Conservation (phyloP, 352 stramenopile genomes). For the Blastocystis sp. region DNA sequence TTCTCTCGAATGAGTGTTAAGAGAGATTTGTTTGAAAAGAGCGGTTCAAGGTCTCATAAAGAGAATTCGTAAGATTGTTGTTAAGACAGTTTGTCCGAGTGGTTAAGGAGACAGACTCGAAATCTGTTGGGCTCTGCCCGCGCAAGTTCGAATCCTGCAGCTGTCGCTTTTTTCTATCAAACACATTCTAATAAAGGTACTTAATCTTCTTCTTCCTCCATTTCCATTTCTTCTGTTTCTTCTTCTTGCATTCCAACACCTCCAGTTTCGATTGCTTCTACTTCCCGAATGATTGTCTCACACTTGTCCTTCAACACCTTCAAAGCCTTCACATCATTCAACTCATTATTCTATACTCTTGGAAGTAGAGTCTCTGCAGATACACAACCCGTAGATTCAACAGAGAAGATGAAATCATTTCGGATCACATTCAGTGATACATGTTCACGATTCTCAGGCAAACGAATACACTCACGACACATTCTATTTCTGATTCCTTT, state of each 20-base stretch:
- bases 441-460: conserved; percentile 61
- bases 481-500: conserved; percentile 57
- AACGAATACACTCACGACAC: conserved; percentile 66
- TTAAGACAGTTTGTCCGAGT: conserved; percentile 57
- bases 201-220: conserved; percentile 52
- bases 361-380: conserved; percentile 54
- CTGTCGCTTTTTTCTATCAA: conserved; percentile 50
- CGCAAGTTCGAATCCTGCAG: conserved; percentile 62
- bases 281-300: conserved; percentile 38
- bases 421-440: conserved; percentile 63
- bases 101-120: conserved; percentile 62
- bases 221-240: background rate
- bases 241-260: background rate
- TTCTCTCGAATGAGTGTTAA: background rate
- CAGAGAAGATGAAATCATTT: conserved; percentile 68
- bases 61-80: background rate
- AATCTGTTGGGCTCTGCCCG: conserved; percentile 60
- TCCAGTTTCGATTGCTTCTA: conserved; percentile 32
- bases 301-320: conserved; percentile 51
- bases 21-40: background rate
- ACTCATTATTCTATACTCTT: background rate
- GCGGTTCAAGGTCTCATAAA: background rate
- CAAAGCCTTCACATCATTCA: conserved; percentile 21
- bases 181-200: conserved; percentile 25
- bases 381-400: conserved; percentile 65